These are phyloP conservation scores for Globisporangium polare DNA, from an alignment of 352 stramenopile species.

Conservation along the genomic window DNA sequence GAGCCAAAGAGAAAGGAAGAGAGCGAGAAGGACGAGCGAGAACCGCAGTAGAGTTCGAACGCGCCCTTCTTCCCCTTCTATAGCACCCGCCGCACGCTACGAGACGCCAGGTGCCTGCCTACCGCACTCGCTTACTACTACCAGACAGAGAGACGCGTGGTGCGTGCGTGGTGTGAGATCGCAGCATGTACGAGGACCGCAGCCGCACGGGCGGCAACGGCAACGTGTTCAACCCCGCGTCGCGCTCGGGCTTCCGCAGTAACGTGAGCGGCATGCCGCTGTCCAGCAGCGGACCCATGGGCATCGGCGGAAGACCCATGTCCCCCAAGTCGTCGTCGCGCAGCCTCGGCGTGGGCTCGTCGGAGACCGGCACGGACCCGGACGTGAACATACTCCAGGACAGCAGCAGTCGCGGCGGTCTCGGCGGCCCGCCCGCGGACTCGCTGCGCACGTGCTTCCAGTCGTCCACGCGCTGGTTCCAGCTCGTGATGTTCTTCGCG, in stretches of 20 bases:
- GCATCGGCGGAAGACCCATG: constrained; percentile 3
- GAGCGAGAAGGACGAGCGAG: too few species aligned
- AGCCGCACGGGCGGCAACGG: constrained; percentile 2
- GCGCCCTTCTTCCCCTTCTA: too few species aligned
- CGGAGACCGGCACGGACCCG: constrained; percentile 31
- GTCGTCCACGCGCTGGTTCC: constrained; percentile 80
- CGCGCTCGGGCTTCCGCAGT: constrained; percentile 12
- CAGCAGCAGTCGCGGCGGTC: constrained; percentile 19
- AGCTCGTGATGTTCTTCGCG: constrained; percentile 79
- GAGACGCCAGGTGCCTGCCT: too few species aligned
- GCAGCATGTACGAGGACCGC: constrained; percentile 10
- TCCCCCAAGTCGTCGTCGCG: constrained; percentile 35
- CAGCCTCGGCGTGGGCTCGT: constrained; percentile 29
- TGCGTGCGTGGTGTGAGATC: not conserved
- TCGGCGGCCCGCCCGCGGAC: constrained; percentile 10
- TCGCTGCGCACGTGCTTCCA: constrained; percentile 58
- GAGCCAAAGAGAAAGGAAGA: not conserved
- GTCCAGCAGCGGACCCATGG: not conserved
- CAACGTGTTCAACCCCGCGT: constrained; percentile 5
- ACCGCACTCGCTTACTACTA: not conserved
- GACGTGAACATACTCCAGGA: constrained; percentile 49
- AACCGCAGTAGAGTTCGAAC: too few species aligned
- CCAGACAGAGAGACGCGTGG: not conserved
- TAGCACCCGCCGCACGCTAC: too few species aligned
- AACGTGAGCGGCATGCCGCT: not conserved